Conservation (phyloP, 2,329 filamentous ascomycete species). For the Biscogniauxia mediterranea region DNA sequence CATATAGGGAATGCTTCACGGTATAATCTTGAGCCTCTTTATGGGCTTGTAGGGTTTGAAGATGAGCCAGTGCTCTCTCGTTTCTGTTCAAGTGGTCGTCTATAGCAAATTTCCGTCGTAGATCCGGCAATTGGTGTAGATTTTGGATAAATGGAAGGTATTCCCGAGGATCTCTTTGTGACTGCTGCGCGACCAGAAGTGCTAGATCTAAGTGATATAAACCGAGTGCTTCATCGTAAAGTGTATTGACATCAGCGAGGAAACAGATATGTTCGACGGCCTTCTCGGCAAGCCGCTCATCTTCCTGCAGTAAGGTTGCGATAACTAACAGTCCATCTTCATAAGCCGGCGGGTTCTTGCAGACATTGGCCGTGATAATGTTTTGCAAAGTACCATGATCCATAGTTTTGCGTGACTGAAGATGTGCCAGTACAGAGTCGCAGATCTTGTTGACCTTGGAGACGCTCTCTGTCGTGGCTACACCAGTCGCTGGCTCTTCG, state of each 20-base stretch:
- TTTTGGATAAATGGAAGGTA: conserved; percentile 93
- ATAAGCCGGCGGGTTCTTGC: conserved; percentile 86
- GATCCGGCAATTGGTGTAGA: conserved; percentile 69
- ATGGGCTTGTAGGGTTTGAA: conserved; percentile 72
- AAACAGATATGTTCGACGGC: conserved; percentile 98
- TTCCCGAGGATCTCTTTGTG: conserved; percentile 91
- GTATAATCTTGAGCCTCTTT: conserved; percentile 77
- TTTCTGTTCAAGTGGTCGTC: conserved; percentile 82
- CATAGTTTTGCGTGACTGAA: conserved; percentile 60
- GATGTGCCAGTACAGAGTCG: conserved; percentile 71
- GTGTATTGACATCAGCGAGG: conserved; percentile 84
- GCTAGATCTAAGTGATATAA: conserved; percentile 90
- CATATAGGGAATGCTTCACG: conserved; percentile 76
- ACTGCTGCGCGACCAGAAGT: conserved; percentile 88
- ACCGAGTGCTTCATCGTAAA: conserved; percentile 88
- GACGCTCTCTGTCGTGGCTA: conserved; percentile 7
- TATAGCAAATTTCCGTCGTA: conserved; percentile 77
- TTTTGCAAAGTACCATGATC: conserved; percentile 69
- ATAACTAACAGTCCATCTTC: conserved; percentile 81
- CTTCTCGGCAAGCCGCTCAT: conserved; percentile 73
- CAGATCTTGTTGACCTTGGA: conserved; percentile 86
- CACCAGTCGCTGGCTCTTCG: conserved; percentile 14
- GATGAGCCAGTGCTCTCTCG: conserved; percentile 72
- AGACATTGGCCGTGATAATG: conserved; percentile 90
- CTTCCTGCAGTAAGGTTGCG: conserved; percentile 67